These are phyloP conservation scores for Thielaviopsis punctulata DNA, from an alignment of 2,329 filamentous ascomycete species.

Conservation along the genomic window DNA sequence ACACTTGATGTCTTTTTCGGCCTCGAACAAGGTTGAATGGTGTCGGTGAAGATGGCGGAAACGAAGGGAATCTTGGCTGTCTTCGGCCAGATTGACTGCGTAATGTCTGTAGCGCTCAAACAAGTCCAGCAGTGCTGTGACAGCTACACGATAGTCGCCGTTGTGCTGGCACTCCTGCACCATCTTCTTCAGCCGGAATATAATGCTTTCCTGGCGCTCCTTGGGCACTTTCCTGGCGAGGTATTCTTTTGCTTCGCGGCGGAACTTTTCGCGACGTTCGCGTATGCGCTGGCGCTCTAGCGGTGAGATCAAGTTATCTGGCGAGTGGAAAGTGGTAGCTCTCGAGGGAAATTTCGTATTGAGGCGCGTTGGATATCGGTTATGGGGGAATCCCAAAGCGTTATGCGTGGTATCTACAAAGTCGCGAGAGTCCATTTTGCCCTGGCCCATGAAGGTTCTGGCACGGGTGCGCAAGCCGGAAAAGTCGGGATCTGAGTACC, in stretches of 20 bases:
- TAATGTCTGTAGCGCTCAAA: slow-evolving; percentile 75
- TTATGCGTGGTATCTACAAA: slow-evolving; percentile 37
- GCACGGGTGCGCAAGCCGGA: slow-evolving; percentile 52
- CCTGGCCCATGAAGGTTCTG: slow-evolving; percentile 47
- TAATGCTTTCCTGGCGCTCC: slow-evolving; percentile 80
- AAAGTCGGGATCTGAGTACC: slow-evolving; percentile 74
- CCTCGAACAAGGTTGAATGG: slow-evolving; percentile 48
- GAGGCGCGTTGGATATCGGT: background rate
- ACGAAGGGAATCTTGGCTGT: slow-evolving; percentile 52
- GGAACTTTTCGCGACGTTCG: slow-evolving; percentile 26
- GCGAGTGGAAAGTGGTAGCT: slow-evolving; percentile 26
- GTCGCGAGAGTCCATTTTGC: slow-evolving; percentile 42
- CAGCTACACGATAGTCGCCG: slow-evolving; percentile 80
- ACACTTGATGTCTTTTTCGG: slow-evolving; percentile 67
- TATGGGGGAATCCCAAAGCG: slow-evolving; percentile 6
- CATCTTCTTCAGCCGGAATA: slow-evolving; percentile 94
- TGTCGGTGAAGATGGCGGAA: slow-evolving; percentile 28
- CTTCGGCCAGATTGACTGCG: slow-evolving; percentile 44
- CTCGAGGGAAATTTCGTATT: slow-evolving; percentile 21
- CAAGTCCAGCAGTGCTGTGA: slow-evolving; percentile 68
- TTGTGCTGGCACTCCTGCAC: slow-evolving; percentile 91
- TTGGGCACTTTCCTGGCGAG: slow-evolving; percentile 73
- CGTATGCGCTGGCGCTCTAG: slow-evolving; percentile 17
- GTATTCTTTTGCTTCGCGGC: slow-evolving; percentile 48
- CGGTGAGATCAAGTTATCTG: slow-evolving; percentile 29